Evolutionary conservation across 2,329 filamentous ascomycete genomes (phyloP).

Genomic region (Neurospora sp.): DNA sequence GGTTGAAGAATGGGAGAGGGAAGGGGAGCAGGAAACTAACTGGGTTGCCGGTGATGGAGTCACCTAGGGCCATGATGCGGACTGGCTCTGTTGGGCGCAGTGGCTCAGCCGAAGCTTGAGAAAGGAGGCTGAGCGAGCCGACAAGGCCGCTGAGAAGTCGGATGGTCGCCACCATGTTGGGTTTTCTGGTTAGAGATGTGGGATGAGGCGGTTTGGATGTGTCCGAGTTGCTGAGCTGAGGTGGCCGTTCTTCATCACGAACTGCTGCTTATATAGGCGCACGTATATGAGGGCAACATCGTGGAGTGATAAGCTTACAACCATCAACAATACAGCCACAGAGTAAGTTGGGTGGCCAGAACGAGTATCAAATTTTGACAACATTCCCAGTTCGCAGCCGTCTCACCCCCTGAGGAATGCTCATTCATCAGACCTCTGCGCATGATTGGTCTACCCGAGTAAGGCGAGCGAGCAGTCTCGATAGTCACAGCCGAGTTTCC

Average conservation of each 20-base stretch:
- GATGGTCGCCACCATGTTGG: background rate
- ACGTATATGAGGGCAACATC: background rate
- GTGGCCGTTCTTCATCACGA: background rate
- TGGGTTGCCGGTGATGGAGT: conserved; percentile 20
- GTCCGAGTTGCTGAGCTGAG: background rate
- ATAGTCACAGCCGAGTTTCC: conserved; percentile 9
- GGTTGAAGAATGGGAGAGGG: background rate
- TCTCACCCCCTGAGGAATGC: background rate
- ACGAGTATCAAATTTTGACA: background rate
- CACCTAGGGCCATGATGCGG: conserved; percentile 18
- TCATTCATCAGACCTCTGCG: background rate
- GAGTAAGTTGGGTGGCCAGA: background rate
- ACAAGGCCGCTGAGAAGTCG: background rate
- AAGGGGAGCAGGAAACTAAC: conserved; percentile 1
- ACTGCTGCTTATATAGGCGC: background rate
- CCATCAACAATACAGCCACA: background rate
- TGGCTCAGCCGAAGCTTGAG: background rate
- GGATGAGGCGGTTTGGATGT: background rate
- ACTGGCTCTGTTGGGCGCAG: background rate
- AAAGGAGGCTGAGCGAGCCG: background rate
- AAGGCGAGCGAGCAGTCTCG: conserved; percentile 9
- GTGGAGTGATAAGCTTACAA: background rate
- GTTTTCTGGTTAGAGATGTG: background rate
- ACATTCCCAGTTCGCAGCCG: background rate
- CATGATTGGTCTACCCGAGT: conserved; percentile 5